These are phyloP conservation scores for Populus tremula DNA, from an alignment of 345 rosid genomes.

Conservation along the genomic window DNA sequence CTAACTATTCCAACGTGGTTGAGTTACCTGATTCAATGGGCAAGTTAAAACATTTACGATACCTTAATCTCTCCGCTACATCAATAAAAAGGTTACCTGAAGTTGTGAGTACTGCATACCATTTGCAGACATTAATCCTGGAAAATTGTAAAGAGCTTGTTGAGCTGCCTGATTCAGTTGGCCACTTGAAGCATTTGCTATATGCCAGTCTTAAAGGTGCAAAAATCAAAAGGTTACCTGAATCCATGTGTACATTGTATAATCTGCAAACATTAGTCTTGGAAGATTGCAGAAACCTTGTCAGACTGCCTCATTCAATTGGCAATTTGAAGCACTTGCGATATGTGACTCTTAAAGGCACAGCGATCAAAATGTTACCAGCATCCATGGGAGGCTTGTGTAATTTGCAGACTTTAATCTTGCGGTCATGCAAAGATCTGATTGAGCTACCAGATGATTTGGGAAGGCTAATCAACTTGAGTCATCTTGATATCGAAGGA, in stretches of 20 bases:
- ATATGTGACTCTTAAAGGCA: slow-evolving; percentile 33
- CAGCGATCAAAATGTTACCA: slow-evolving; percentile 26
- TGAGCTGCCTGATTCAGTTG: not conserved
- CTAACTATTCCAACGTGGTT: slow-evolving; percentile 19
- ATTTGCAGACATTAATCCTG: not conserved
- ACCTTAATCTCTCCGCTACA: not conserved
- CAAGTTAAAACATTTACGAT: slow-evolving; percentile 27
- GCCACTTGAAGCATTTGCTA: not conserved
- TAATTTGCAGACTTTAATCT: slow-evolving; percentile 34
- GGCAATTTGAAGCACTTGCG: slow-evolving; percentile 1
- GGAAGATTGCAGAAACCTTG: not conserved
- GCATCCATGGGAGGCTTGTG: slow-evolving; percentile 28
- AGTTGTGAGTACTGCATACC: not conserved
- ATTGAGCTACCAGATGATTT: slow-evolving; percentile 33
- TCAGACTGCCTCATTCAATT: not conserved
- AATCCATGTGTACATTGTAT: not conserved
- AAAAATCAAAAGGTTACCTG: not conserved
- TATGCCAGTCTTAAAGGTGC: not conserved
- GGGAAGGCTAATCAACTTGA: slow-evolving; percentile 27
- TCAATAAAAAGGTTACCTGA: not conserved
- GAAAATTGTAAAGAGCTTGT: not conserved
- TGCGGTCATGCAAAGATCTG: slow-evolving; percentile 29
- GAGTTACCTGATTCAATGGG: slow-evolving; percentile 32
- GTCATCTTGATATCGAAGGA: slow-evolving; percentile 32
- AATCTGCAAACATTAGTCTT: not conserved